Evolutionary conservation across 106 monocot species (phyloP), one percentile per base, ranked within the genome.

Genomic region (Agapanthus africanus): DNA sequence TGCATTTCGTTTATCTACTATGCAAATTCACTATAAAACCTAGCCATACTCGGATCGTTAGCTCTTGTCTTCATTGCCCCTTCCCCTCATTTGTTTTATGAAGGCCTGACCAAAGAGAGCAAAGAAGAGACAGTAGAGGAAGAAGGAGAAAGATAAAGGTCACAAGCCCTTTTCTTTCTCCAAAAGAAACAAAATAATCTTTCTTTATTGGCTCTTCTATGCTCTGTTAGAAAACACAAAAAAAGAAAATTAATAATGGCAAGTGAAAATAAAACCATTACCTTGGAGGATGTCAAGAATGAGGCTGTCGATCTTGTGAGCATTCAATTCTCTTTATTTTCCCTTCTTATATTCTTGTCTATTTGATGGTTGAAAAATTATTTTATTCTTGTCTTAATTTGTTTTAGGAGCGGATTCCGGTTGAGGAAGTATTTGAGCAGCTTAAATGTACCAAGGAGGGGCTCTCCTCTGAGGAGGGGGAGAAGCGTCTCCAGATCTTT

Each of bases 401-500:
- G n/a, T n/a, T n/a, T n/a, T n/a, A n/a, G n/a, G 69, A 69, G 63
- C 59, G 30, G 11, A 46, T 74, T 26, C 79, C 79, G 2, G 69
- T 79, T 4, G 70, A 63, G 44, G 79, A 79, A 30, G 79, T 79
- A 2, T 79, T 79, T 44, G 10, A 69, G 64, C 69, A 70, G 54
- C 70, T 79, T 23, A 79, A 70, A 79, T 74, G 79, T 63, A 57
- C 23, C 51, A 7, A 7, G 63, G 44, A 74, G 32, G 79, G 79
- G n/a, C 79, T 79, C 54, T 61, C 70, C 41, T 19, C 56, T 11
- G 35, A 61, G 19, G 79, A 79, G 62, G 79, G 70, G 0, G 65
- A 74, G 37, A 22, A 22, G 34, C 69, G 79, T 19, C 79, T 91
- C 49, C 63, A 73, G 37, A 68, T 87, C 49, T 91, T 87, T 46